Evolutionary conservation across 2,329 filamentous ascomycete species (phyloP), one percentile per base, ranked within the genome.

Genomic region (Ilyonectria robusta): DNA sequence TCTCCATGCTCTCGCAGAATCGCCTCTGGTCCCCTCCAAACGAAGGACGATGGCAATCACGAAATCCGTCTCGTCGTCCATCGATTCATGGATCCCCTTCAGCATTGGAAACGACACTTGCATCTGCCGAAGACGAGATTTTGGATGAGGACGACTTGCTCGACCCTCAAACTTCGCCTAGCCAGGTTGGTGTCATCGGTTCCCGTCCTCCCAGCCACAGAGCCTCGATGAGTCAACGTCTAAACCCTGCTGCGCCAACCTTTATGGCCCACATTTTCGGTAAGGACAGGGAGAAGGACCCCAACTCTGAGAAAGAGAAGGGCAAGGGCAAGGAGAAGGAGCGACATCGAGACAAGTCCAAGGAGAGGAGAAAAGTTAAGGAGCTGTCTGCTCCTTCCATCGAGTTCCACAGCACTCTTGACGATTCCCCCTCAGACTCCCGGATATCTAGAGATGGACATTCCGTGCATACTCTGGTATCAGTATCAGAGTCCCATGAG

Each of bases 201-300:
- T 97, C 94, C 53, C 90, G 91, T 3, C 94, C 92, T 2, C 82
- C 83, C 5, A 79, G 77, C 7, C 70, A 78, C 7, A 73, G 81
- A 44, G 84, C 79, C 17, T 79, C 77, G 79, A 87, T 75, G 84
- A 91, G 77, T 80, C 90, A 79, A 82, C 91, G 81, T 75, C 86
- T 98, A 31, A 98, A 99, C 75, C 96, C 96, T 8, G 89, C 93
- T 7, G 96, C 95, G 0, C 95, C 95, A 9, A 93, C 92, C 1
- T 98, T 98, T 78, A 95, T 92, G 81, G 91, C 87, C 10, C 87
- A 91, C 42, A 89, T 96, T 65, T 88, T 90, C 73, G 84, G 86
- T 17, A 81, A 73, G 68, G 81, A 68, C 78, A 79, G 81, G 73
- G 79, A 82, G 4, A 82, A 81, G 61, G 77, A 80, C 33, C 59